A percentile compares a stretch with the other conserved stretches of the same genome.
phyloP scores from a whole-genome alignment of 1,284 basidiomycete species.

The Peniophora sp. region DNA sequence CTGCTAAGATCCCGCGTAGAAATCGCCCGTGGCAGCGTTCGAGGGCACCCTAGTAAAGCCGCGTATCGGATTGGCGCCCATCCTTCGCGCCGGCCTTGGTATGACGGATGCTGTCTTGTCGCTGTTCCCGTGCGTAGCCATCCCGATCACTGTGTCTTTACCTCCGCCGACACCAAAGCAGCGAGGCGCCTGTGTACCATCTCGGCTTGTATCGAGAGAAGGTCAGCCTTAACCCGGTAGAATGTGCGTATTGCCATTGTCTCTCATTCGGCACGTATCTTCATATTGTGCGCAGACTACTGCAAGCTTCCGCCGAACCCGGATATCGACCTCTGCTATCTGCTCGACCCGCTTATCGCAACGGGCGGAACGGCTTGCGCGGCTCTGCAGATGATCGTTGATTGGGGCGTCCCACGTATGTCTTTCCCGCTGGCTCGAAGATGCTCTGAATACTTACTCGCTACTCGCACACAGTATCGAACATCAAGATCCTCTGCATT shows the following conservation, averaged over 20 bases:
- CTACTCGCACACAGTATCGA: constrained; percentile 53
- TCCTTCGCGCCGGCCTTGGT: constrained; percentile 89
- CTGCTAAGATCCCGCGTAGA: constrained; percentile 23
- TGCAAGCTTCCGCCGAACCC: constrained; percentile 80
- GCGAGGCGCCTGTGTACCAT: constrained; percentile 80
- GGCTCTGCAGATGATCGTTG: constrained; percentile 75
- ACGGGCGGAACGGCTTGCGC: constrained; percentile 92
- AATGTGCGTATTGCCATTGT: constrained; percentile 48
- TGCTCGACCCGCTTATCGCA: constrained; percentile 89
- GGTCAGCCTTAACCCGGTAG: constrained; percentile 84
- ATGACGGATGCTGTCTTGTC: constrained; percentile 84
- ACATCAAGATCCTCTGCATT: constrained; percentile 81
- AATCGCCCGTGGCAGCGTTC: constrained; percentile 63
- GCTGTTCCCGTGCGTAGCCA: constrained; percentile 63
- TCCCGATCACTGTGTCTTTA: constrained; percentile 1
- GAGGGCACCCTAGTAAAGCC: constrained; percentile 61
- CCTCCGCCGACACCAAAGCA: constrained; percentile 16
- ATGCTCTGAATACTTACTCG: too few relatives aligned
- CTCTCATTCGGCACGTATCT: not conserved
- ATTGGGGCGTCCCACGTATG: constrained; percentile 77
- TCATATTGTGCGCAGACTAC: constrained; percentile 54
- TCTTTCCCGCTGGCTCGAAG: too few relatives aligned
- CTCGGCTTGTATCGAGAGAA: constrained; percentile 90
- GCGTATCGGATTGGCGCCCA: constrained; percentile 81
- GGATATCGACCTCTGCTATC: constrained; percentile 75